Evolutionary conservation across 2,329 filamentous ascomycete species (phyloP), one percentile per base, ranked within the genome.

Genomic region (Sclerotinia spermophila): DNA sequence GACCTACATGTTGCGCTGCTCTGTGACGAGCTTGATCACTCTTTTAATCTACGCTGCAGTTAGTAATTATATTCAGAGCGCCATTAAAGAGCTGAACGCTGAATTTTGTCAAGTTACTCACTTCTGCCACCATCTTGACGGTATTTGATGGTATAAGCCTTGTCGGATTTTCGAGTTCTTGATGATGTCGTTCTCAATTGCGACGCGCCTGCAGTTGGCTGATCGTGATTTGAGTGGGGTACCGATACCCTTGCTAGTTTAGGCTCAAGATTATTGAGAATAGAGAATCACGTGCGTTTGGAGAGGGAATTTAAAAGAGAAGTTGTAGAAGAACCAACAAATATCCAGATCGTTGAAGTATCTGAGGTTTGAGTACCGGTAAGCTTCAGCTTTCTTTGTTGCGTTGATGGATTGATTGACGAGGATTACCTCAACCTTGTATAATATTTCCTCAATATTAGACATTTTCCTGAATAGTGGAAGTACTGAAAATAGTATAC

Each of bases 21-120:
- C 90, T 67, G 96, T 98, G 76, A 97, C 87, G 83, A 99, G 89
- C 87, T 95, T 96, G 82, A 99, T 86, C 79, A 89, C 92, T 79
- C 96, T 89, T 87, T 97, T 92, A 78, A 90, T 83, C 89, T 92
- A 76, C 68, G 33, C 55, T 27, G 66, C 48, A 60, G 68, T 74
- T 71, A 75, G 33, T 33, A 58, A 55, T 45, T 8, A 42, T 45
- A 19, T 11, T 67, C 21, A 45, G 51, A 19, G 19, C 21, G 11
- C 17, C 11, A 44, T 38, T n/a, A 1, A 13, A 21, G 27, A 13
- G 33, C 17, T 24, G 17, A 38, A 55, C 5, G 21, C 21, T 24
- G 19, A 5, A 21, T 13, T 0, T 53, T 51, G 19, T 38, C 27
- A 51, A 17, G 15, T 44, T 55, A 75, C 77, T 75, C 67, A 78